Base-by-base conservation (phyloP, 2,329 filamentous ascomycete species). In the Parafenestella ontariensis region DNA sequence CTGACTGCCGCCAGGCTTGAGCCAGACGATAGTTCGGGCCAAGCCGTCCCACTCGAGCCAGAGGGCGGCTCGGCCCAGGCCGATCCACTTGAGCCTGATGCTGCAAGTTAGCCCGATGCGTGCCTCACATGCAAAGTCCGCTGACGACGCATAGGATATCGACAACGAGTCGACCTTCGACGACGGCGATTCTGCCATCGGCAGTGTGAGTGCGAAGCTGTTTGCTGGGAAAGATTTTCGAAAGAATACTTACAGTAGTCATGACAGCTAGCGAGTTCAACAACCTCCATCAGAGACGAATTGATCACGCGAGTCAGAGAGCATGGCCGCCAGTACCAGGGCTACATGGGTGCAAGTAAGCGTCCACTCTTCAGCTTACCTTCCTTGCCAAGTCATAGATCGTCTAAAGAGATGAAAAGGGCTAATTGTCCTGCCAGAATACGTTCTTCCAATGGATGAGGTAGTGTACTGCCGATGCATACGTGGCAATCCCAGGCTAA, bases 391-490 rank as follows among this genome's bases (percentile, higher is more conserved):
- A n/a, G n/a, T n/a, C n/a, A n/a, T n/a, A n/a, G n/a, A n/a, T n/a
- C n/a, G n/a, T n/a, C n/a, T n/a, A n/a, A n/a, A n/a, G n/a, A n/a
- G n/a, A n/a, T n/a, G n/a, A 21, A 8, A n/a, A 18, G 20, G 24
- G 37, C 52, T 59, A 26, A 59, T 33, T 23, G 17, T 17, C 17
- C 36, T 37, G 3, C 45, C 34, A 61, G 58, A 61, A 49, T 63
- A 63, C 31, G 49, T 60, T 8, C 54, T 63, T 24, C 60, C 60
- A 17, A 63, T 60, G 54, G 60, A 63, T 44, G 60, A 63, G 48
- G 57, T 63, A 60, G 24, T 39, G 28, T 8, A 28, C 11, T 23
- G 2, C 20, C 11, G 10, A 21, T 13, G 2, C n/a, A 13, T 17
- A 26, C n/a, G n/a, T 41, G 13, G 26, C 21, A 1, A 21, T 3